Evolutionary conservation across 139 green algal species (phyloP), one percentile per base, ranked within the genome.

Genomic region (Chlamydomonas sp.): DNA sequence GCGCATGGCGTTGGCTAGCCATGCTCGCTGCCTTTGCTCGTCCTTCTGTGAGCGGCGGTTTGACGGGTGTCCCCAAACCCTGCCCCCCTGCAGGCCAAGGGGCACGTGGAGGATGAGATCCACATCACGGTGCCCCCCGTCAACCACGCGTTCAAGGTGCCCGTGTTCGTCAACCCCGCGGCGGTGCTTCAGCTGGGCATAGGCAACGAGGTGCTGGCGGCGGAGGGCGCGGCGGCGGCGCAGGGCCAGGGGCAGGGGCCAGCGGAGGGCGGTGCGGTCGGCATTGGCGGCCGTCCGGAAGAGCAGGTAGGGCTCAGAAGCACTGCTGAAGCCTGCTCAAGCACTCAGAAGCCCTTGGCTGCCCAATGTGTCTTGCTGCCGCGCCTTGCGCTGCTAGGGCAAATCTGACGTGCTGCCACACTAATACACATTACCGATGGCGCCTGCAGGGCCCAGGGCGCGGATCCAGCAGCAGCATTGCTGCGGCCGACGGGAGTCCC

Each of bases 51-150:
- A 20, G 75, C 49, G 15, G 75, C 12, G n/a, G 75, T 80, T 15
- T 31, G 63, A 20, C 80, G 5, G 31, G 31, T 18, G 18, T 63
- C 71, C 58, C 58, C 20, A 77, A n/a, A 49, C 67, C 9, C 9
- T 5, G 3, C 67, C 5, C 3, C 17, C 12, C 15, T 82, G 17
- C 83, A 93, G 90, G 80, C 84, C 62, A 92, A 92, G 60, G 90
- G 90, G 17, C 88, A 93, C 17, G 78, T 93, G 62, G 80, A 77
- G 64, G 90, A 93, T 66, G 73, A 91, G 71, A 63, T 93, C 2
- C 83, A 88, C 76, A 73, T 93, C 18, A 85, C 31, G 0, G 84
- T 89, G 71, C 90, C 90, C 31, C 77, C 84, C 10, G 84, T 93
- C 63, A 61, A 80, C 9, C 90, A 90, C 75, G 18, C 18, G 4